These are phyloP conservation scores for Cladosporium sp. DNA, from an alignment of 2,329 filamentous ascomycete species.

Conservation along the genomic window DNA sequence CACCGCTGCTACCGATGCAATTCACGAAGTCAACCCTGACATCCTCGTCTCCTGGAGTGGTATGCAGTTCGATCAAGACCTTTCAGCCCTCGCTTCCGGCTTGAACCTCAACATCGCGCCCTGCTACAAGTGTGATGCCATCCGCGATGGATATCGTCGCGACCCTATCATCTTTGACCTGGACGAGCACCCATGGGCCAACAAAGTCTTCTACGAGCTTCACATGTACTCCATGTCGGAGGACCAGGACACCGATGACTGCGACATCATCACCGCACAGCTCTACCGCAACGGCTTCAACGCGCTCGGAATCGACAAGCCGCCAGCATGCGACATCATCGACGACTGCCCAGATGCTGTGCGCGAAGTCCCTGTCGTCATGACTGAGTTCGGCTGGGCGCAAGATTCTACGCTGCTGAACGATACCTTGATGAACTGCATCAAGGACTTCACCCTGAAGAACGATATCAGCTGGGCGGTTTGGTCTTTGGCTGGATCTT, in stretches of 20 bases:
- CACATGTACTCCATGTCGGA: slow-evolving; percentile 39
- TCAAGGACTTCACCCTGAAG: slow-evolving; percentile 42
- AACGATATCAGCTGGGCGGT: slow-evolving; percentile 47
- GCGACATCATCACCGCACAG: slow-evolving; percentile 44
- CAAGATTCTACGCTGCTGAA: slow-evolving; percentile 39
- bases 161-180: slow-evolving; percentile 45
- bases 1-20: slow-evolving; percentile 23
- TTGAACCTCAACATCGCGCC: slow-evolving; percentile 35
- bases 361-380: slow-evolving; percentile 33
- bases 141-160: slow-evolving; percentile 39
- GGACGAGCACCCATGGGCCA: slow-evolving; percentile 41
- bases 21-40: slow-evolving; percentile 21
- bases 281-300: slow-evolving; percentile 50
- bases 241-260: slow-evolving; percentile 38
- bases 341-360: slow-evolving; percentile 32
- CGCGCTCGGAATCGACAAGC: slow-evolving; percentile 35
- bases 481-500: slow-evolving; percentile 48
- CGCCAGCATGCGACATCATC: slow-evolving; percentile 33
- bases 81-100: slow-evolving; percentile 28
- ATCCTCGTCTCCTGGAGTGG: slow-evolving; percentile 23
- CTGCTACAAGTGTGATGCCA: slow-evolving; percentile 37
- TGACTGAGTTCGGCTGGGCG: slow-evolving; percentile 35
- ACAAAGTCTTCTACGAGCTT: slow-evolving; percentile 47
- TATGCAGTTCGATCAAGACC: slow-evolving; percentile 24
- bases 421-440: slow-evolving; percentile 44